phyloP scores from a whole-genome alignment of 352 stramenopile genomes.

The Phytopythium helicoides region DNA sequence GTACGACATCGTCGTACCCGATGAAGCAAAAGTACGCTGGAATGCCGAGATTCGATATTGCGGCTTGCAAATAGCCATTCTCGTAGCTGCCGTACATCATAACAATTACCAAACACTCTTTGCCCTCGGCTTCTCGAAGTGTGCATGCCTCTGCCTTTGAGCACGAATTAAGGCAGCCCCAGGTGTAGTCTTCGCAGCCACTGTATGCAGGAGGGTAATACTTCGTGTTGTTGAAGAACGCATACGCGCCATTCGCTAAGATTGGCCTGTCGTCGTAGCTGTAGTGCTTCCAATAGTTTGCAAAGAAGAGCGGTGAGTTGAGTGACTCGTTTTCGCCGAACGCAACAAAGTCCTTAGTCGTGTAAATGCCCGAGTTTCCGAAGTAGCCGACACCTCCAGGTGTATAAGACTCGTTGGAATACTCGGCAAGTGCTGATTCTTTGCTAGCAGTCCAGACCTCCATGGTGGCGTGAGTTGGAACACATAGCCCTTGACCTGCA shows the following conservation, averaged over 20 bases:
- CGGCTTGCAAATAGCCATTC: slow-evolving; percentile 35
- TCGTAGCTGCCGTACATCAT: slow-evolving; percentile 48
- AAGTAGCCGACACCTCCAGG: slow-evolving; percentile 37
- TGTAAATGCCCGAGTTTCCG: slow-evolving; percentile 44
- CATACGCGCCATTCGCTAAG: slow-evolving; percentile 12
- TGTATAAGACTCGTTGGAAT: slow-evolving; percentile 44
- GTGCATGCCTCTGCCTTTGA: slow-evolving; percentile 44
- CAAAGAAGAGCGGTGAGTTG: slow-evolving; percentile 19
- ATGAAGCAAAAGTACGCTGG: slow-evolving; percentile 69
- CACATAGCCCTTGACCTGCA: slow-evolving; percentile 28
- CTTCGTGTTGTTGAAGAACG: slow-evolving; percentile 18
- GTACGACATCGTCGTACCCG: slow-evolving; percentile 28
- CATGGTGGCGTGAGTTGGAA: slow-evolving; percentile 49
- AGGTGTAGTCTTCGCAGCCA: slow-evolving; percentile 23
- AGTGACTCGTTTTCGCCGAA: slow-evolving; percentile 9
- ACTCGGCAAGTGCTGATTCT: slow-evolving; percentile 22
- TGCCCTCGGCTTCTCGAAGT: slow-evolving; percentile 19
- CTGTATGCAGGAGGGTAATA: slow-evolving; percentile 26
- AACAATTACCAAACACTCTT: slow-evolving; percentile 37
- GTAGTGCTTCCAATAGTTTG: slow-evolving; percentile 59
- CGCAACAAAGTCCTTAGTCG: slow-evolving; percentile 29
- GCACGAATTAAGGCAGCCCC: slow-evolving; percentile 47
- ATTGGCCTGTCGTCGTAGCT: slow-evolving; percentile 32
- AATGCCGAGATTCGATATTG: slow-evolving; percentile 40
- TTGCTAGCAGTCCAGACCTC: slow-evolving; percentile 47